Percentiles rank a stretch among this genome's conserved stretches.
Evolutionary conservation across 179 eudicot genomes (phyloP).

Genomic region (Monotropa hypopitys): DNA sequence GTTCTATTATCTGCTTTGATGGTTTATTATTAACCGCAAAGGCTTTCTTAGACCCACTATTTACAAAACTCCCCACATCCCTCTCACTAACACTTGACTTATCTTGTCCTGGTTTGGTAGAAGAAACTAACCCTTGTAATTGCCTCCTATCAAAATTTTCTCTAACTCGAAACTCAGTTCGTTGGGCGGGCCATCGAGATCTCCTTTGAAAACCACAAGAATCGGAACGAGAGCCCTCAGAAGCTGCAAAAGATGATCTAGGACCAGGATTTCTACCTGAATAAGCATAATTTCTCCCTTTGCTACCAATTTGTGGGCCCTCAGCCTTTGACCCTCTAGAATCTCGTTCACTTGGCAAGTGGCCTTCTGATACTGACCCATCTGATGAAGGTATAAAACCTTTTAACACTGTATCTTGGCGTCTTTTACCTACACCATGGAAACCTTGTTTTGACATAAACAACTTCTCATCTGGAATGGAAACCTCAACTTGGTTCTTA

Average conservation of each 20-base stretch:
- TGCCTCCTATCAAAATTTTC: constrained; percentile 48
- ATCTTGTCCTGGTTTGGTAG: constrained; percentile 22
- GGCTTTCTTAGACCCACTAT: constrained; percentile 36
- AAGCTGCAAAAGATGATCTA: constrained; percentile 33
- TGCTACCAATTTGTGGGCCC: constrained; percentile 31
- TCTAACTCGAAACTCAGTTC: constrained; percentile 77
- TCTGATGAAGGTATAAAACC: constrained; percentile 17
- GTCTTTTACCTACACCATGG: constrained; percentile 21
- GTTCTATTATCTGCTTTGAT: constrained; percentile 23
- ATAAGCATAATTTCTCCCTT: constrained; percentile 44
- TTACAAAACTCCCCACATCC: constrained; percentile 21
- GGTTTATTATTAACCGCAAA: constrained; percentile 18
- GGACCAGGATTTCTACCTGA: constrained; percentile 37
- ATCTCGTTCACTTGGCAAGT: constrained; percentile 27
- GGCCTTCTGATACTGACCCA: constrained; percentile 28
- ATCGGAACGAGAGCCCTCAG: constrained; percentile 32
- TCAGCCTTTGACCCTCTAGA: constrained; percentile 26
- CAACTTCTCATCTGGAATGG: constrained; percentile 18
- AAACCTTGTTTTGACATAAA: constrained; percentile 20
- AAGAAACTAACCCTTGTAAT: constrained; percentile 18
- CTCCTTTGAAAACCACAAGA: constrained; percentile 58
- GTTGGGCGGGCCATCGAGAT: constrained; percentile 47
- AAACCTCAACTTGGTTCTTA: constrained; percentile 20
- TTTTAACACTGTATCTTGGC: constrained; percentile 16
- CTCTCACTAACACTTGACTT: constrained; percentile 27